Evolutionary conservation across 306 rosid genomes (phyloP).

Genomic region (Dalbergia oliveri): DNA sequence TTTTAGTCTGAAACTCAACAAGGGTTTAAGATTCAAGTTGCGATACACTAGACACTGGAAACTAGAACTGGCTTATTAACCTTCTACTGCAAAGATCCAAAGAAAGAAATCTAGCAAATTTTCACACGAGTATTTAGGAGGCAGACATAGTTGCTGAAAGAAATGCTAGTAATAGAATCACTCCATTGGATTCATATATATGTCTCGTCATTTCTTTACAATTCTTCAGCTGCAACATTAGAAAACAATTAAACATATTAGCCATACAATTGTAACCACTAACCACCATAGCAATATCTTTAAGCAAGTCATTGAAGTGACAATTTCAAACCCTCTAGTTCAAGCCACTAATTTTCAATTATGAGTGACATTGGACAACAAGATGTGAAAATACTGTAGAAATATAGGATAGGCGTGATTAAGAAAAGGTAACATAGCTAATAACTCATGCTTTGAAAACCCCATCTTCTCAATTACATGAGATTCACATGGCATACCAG

Average conservation of each 20-base stretch:
- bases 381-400: background rate
- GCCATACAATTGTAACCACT: background rate
- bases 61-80: background rate
- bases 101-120: conserved; percentile 20
- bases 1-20: conserved; percentile 9
- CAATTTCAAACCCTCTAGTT: background rate
- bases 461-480: background rate
- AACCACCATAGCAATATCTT: background rate
- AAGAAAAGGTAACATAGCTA: background rate
- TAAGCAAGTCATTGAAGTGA: background rate
- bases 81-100: conserved; percentile 12
- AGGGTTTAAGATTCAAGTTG: background rate
- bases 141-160: background rate
- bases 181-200: background rate
- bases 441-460: background rate
- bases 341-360: background rate
- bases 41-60: background rate
- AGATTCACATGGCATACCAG: background rate
- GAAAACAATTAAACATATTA: conserved; percentile 26
- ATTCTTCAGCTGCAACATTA: conserved; percentile 27
- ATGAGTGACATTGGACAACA: background rate
- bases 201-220: background rate
- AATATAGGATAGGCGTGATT: background rate
- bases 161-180: background rate
- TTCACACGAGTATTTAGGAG: background rate